Base-by-base conservation (phyloP, 148 eudicot species). In the Tetragonia tetragonoides region DNA sequence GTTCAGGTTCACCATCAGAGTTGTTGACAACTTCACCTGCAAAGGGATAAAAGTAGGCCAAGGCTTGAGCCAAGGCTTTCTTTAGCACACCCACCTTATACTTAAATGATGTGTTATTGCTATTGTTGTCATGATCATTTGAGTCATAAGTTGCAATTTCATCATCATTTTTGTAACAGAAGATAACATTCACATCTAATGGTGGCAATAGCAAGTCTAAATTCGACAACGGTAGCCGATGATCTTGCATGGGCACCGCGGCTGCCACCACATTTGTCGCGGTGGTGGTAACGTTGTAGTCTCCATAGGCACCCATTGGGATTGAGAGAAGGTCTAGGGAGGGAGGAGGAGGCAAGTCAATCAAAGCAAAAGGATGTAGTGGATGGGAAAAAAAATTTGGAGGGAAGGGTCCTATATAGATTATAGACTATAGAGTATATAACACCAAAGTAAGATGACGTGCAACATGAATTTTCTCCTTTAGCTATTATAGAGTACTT, bases 141-240 rank as follows among this genome's bases (percentile, higher is more conserved):
- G 47, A 44, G 9, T 44, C 47, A 44, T 64, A 69, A 23, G 0
- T 70, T 69, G 51, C 41, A 5, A 16, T 7, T 10, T 21, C 18
- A 10, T 57, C 34, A 37, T 20, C 34, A 10, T 77, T 75, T n/a
- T 73, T 79, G 86, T 90, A 90, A 56, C 92, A 90, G 18, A 88
- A 90, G 72, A 90, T 84, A 0, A 90, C 83, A 17, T 85, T 82
- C 1, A 87, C 85, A 49, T 88, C 86, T 5, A 86, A 60, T 1
- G 89, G 89, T 2, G 94, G 94, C 23, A 90, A 40, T 3, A 90
- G 80, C 21, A 86, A 61, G 80, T 90, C 94, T 10, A 90, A 81
- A 80, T 90, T 90, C 54, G 92, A 87, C 54, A 84, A 73, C 42
- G 94, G 84, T 62, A 88, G 76, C 82, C 85, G 65, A 42, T 84